Evolutionary conservation across 139 green algal species (phyloP).

Genomic region (Edaphochlamys debaryana): DNA sequence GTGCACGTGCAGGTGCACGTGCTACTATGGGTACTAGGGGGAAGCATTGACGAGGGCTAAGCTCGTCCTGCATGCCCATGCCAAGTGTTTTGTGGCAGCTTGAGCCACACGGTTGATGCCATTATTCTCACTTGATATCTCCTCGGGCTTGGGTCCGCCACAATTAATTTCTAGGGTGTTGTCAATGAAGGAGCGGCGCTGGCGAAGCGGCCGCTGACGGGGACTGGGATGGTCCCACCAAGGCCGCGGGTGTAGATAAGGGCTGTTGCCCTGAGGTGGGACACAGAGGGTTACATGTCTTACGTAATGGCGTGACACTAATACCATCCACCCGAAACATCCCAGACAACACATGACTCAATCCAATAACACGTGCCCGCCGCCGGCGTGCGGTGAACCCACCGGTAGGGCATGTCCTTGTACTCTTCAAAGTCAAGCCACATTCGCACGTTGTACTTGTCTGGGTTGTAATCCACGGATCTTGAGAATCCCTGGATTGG

Average conservation of each 20-base stretch:
- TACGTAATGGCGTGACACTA: too few relatives aligned
- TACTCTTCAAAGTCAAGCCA: not conserved
- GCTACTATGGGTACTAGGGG: too few relatives aligned
- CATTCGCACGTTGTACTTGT: not conserved
- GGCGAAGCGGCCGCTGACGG: not conserved
- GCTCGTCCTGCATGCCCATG: too few relatives aligned
- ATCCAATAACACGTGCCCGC: too few relatives aligned
- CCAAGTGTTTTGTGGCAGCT: too few relatives aligned
- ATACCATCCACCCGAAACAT: too few relatives aligned
- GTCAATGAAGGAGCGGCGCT: not conserved
- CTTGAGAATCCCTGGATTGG: not conserved
- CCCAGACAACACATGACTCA: too few relatives aligned
- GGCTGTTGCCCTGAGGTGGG: not conserved
- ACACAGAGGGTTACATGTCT: too few relatives aligned
- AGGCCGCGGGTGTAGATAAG: conserved; percentile 5
- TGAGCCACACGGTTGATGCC: too few relatives aligned
- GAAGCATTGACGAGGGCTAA: too few relatives aligned
- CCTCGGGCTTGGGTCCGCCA: not conserved
- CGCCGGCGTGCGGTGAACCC: not conserved
- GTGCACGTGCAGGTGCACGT: too few relatives aligned
- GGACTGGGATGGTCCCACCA: conserved; percentile 1
- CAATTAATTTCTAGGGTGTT: not conserved
- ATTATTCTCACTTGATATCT: not conserved
- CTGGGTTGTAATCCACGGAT: not conserved
- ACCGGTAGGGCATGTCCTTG: conserved; percentile 16